phyloP scores from a whole-genome alignment of 768 basidiomycete genomes.

The Rhizopogon roseolus region DNA sequence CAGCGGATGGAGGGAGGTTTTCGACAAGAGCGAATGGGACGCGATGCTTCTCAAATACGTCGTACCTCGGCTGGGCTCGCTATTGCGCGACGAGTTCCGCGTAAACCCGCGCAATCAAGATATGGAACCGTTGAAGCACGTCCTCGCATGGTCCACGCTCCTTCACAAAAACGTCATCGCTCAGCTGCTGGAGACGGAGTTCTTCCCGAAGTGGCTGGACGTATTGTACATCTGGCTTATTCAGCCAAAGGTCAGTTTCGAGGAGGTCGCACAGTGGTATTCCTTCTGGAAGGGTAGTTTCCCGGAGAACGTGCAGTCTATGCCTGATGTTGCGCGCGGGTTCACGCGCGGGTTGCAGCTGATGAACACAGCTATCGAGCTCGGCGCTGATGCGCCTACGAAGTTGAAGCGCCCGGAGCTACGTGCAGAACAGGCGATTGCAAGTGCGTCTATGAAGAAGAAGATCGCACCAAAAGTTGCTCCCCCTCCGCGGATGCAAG shows the following conservation, averaged over 20 bases:
- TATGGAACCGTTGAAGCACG: conserved; percentile 73
- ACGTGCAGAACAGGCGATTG: conserved; percentile 38
- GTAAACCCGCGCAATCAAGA: conserved; percentile 91
- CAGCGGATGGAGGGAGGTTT: conserved; percentile 80
- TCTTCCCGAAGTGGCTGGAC: conserved; percentile 97
- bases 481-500: conserved; percentile 52
- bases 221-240: conserved; percentile 89
- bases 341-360: conserved; percentile 87
- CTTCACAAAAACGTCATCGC: conserved; percentile 74
- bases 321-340: conserved; percentile 66
- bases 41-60: conserved; percentile 84
- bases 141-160: conserved; percentile 72
- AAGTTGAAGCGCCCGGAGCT: conserved; percentile 67
- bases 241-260: conserved; percentile 83
- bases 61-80: conserved; percentile 83
- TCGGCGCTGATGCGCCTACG: conserved; percentile 72
- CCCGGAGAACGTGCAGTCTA: conserved; percentile 60
- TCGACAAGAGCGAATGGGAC: conserved; percentile 84
- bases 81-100: conserved; percentile 79
- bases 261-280: conserved; percentile 94
- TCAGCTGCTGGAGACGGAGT: conserved; percentile 83
- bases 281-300: conserved; percentile 82
- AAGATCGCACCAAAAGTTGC: conserved; percentile 28
- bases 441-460: conserved; percentile 13
- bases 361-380: conserved; percentile 90